Evolutionary conservation across 805 yeast genomes (phyloP).

Genomic region (Saccharomycopsis fibuligera): DNA sequence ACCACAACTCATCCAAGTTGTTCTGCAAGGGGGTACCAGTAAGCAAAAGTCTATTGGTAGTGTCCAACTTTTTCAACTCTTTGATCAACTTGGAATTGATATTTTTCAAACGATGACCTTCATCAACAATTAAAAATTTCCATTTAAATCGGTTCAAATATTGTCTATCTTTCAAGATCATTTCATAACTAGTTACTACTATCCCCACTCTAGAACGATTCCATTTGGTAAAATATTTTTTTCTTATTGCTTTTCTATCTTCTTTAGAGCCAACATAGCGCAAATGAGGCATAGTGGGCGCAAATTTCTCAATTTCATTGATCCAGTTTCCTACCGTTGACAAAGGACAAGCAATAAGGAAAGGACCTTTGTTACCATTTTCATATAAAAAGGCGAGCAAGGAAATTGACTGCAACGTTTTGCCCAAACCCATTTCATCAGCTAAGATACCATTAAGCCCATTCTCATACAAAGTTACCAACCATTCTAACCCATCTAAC

Average conservation of each 20-base stretch:
- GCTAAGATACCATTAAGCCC: conserved; percentile 94
- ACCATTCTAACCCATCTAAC: conserved; percentile 86
- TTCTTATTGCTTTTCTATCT: conserved; percentile 43
- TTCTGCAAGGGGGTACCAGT: conserved; percentile 98
- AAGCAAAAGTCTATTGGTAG: conserved; percentile 66
- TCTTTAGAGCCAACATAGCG: conserved; percentile 60
- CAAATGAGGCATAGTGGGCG: conserved; percentile 60
- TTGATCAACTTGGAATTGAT: conserved; percentile 69
- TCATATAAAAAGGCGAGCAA: conserved; percentile 70
- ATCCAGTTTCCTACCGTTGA: conserved; percentile 87
- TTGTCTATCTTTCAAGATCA: conserved; percentile 61
- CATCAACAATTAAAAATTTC: conserved; percentile 88
- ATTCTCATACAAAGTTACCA: conserved; percentile 80
- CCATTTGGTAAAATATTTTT: conserved; percentile 22
- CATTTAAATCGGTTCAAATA: conserved; percentile 50
- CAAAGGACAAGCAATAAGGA: conserved; percentile 70
- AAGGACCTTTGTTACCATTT: conserved; percentile 73
- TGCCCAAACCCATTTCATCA: conserved; percentile 97
- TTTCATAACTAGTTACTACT: conserved; percentile 77
- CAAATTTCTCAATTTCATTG: conserved; percentile 61
- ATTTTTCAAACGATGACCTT: conserved; percentile 90
- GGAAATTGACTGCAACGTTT: conserved; percentile 84
- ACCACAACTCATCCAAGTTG: conserved; percentile 86
- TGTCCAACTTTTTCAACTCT: conserved; percentile 58
- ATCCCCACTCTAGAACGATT: conserved; percentile 40